phyloP scores from a whole-genome alignment of 768 basidiomycete genomes.

The Kwoniella shandongensis region DNA sequence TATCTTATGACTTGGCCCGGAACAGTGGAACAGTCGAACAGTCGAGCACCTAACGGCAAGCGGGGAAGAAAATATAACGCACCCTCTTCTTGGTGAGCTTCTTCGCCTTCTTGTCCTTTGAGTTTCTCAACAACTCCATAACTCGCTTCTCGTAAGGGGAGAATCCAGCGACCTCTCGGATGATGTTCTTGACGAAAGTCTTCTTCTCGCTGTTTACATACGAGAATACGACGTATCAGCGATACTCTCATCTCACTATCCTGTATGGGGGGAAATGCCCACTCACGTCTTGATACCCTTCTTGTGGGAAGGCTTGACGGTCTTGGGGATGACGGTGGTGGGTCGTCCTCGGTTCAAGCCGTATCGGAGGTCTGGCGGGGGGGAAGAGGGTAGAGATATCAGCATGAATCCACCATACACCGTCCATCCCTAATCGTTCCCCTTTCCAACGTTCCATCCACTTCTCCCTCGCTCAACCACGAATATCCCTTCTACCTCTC shows the following conservation, averaged over 20 bases:
- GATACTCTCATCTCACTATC: too few relatives aligned
- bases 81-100: conserved; percentile 99
- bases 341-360: conserved; percentile 87
- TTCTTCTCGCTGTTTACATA: conserved; percentile 64
- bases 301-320: conserved; percentile 76
- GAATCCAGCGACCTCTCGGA: conserved; percentile 97
- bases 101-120: conserved; percentile 99
- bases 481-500: not conserved
- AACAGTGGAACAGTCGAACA: too few relatives aligned
- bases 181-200: conserved; percentile 86
- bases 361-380: conserved; percentile 75
- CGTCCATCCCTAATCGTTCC: not conserved
- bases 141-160: conserved; percentile 96
- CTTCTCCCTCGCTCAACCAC: not conserved
- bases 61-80: conserved; percentile 47
- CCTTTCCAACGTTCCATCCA: not conserved
- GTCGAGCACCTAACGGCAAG: too few relatives aligned
- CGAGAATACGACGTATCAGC: not conserved
- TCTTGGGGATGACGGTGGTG: conserved; percentile 77
- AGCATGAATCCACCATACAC: conserved; percentile 8
- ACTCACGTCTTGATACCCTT: conserved; percentile 77
- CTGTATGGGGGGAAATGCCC: not conserved
- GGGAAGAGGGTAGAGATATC: not conserved
- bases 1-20: too few relatives aligned
- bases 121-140: conserved; percentile 96